Evolutionary conservation across 371 early-diverging fungal species (phyloP), one percentile per base, ranked within the genome.

Genomic region (Gilbertella persicaria): DNA sequence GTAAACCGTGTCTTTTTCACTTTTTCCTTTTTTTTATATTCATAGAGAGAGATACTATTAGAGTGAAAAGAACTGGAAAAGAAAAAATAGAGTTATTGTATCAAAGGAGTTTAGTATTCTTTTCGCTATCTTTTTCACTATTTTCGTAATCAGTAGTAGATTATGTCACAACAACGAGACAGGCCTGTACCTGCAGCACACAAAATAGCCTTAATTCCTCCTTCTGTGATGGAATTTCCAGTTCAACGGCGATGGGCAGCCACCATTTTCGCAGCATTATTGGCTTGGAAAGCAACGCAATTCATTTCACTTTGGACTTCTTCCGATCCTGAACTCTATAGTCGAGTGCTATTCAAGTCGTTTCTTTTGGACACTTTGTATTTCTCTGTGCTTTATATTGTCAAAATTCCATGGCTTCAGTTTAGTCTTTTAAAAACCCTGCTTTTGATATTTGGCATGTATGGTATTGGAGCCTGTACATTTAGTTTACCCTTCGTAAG

Each of bases 391-490:
- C 45, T 79, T 0, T 66, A 69, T 52, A 50, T 73, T 39, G 56
- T 62, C 10, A 62, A 64, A 38, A 75, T 79, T 42, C 79, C 79
- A 25, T 79, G 79, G 79, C 49, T 79, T 20, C 75, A 79, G 36
- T 73, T 79, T 53, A 59, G 56, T 21, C 6, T 36, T 4, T 16
- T 64, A 6, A 79, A 75, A 45, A 64, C 75, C 5, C 28, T 63
- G 3, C 9, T 60, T 1, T 47, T 73, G 19, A 49, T 39, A 5
- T 1, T 60, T 10, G 14, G 55, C 10, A 19, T 69, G 16, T 16
- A 44, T 12, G n/a, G 45, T 3, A 4, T 69, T 9, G 58, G 75
- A 41, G 38, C 65, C 7, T 9, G 65, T 2, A 6, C 67, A 16
- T 75, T 78, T 53, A 58, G 57, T 16, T n/a, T 58, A 0, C 70